Evolutionary conservation across 2,329 filamentous ascomycete species (phyloP), one percentile per base, ranked within the genome.

Genomic region (Monosporascus sp.): DNA sequence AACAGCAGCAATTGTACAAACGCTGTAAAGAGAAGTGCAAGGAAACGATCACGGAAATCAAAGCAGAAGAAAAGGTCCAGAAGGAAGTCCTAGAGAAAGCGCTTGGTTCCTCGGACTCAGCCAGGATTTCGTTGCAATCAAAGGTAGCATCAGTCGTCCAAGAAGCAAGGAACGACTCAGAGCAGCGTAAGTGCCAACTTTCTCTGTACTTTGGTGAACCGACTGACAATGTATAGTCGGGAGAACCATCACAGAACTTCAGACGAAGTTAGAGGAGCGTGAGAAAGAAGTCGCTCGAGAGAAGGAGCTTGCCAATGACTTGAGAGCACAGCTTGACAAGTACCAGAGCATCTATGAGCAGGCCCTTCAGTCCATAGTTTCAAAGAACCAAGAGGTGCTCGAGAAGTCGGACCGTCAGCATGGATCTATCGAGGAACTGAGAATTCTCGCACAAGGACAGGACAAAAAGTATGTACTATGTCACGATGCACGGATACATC

Each of bases 1-100:
- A 81, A 53, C 77, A 81, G 27, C 75, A 79, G 52, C 60, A 60
- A 5, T 64, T 80, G 1, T 78, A 69, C 56, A 60, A 55, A 3
- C 63, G 65, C 39, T 66, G 68, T 8, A 68, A 64, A 43, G 50
- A 64, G 2, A 65, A 64, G 43, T 72, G 69, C 49, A 54, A 72
- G 17, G 55, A 70, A 2, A 60, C 68, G 0, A 66, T 71, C 11
- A 55, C 64, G 1, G 60, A 74, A 25, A 52, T 78, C 5, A 65
- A 63, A 18, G 58, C 64, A 9, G 68, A 74, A 9, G 66, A 68
- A 43, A 31, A 70, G 22, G 58, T 64, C 3, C 60, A 60, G n/a
- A 64, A 64, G 38, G 68, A 70, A 17, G 60, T 67, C 0, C 63
- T 73, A 38, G 62, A 61, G 35, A 24, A 59, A 44, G 59, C 57